These are phyloP conservation scores for Gracilaria gracilis DNA, from an alignment of 23 red algal species.

Conservation along the genomic window DNA sequence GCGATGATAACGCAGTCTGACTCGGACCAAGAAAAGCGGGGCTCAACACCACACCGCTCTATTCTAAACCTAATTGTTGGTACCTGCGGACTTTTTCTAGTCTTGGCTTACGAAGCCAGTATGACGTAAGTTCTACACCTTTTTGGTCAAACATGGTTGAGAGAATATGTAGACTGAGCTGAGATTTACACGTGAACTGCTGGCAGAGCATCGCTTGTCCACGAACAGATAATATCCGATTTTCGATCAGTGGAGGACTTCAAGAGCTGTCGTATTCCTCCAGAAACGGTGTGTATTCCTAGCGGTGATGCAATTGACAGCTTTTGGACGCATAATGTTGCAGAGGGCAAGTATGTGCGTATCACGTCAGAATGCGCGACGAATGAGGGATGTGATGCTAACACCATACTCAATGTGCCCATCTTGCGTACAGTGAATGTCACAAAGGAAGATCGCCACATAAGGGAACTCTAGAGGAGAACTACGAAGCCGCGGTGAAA, in stretches of 20 bases:
- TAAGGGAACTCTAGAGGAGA: background rate
- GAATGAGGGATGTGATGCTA: background rate
- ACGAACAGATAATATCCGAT: conserved; percentile 16
- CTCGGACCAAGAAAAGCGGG: background rate
- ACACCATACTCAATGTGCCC: background rate
- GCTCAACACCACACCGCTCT: background rate
- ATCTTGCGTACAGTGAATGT: background rate
- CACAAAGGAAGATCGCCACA: background rate
- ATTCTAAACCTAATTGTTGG: conserved; percentile 40
- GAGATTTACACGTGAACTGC: background rate
- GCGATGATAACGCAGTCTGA: conserved; percentile 25
- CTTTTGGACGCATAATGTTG: conserved; percentile 35
- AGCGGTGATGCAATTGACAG: conserved; percentile 26
- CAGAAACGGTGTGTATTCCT: conserved; percentile 39
- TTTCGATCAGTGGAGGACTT: conserved; percentile 38
- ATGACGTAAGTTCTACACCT: conserved; percentile 45
- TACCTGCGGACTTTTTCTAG: conserved; percentile 19
- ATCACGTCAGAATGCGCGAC: background rate
- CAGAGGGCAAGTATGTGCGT: conserved; percentile 1
- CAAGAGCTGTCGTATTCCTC: conserved; percentile 36
- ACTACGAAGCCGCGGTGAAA: background rate
- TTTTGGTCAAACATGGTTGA: background rate
- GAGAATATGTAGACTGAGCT: background rate
- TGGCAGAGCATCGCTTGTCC: conserved; percentile 38
- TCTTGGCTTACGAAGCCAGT: conserved; percentile 35